These are phyloP conservation scores for Boletus tomentosulus DNA, from an alignment of 768 basidiomycete genomes.

Conservation along the genomic window DNA sequence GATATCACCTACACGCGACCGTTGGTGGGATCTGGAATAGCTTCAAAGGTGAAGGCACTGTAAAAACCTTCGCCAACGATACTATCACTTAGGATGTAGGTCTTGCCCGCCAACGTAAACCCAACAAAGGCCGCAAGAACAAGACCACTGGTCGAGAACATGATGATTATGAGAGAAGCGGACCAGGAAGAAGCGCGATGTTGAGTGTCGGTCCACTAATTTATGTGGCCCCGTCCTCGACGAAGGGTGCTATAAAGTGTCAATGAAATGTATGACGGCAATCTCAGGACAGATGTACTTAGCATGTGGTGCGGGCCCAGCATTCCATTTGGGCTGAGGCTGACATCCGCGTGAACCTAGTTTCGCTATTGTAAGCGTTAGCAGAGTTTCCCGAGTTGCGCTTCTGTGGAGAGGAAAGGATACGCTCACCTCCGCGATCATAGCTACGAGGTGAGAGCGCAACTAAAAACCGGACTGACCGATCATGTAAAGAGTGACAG, in stretches of 20 bases:
- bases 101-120: slow-evolving; percentile 13
- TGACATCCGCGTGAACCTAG: not conserved
- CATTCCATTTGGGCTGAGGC: not conserved
- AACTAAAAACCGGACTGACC: too few relatives aligned
- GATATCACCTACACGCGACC: slow-evolving; percentile 30
- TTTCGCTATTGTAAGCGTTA: not conserved
- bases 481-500: too few relatives aligned
- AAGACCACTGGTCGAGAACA: slow-evolving; percentile 3
- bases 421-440: not conserved
- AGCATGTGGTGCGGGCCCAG: not conserved
- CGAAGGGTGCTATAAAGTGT: slow-evolving; percentile 13
- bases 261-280: not conserved
- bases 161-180: slow-evolving; percentile 19
- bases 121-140: slow-evolving; percentile 2
- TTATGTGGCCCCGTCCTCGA: slow-evolving; percentile 7
- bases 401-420: not conserved
- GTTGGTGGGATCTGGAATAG: slow-evolving; percentile 33
- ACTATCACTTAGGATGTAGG: slow-evolving; percentile 26
- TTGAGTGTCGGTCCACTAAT: not conserved
- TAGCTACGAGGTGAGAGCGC: too few relatives aligned
- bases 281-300: not conserved
- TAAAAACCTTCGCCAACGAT: slow-evolving; percentile 23
- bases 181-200: not conserved
- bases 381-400: not conserved
- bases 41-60: slow-evolving; percentile 17